Percentiles rank a stretch among this genome's conserved stretches.
Evolutionary conservation across 2,329 filamentous ascomycete genomes (phyloP).

Genomic region (Ambrosiella beaveri): DNA sequence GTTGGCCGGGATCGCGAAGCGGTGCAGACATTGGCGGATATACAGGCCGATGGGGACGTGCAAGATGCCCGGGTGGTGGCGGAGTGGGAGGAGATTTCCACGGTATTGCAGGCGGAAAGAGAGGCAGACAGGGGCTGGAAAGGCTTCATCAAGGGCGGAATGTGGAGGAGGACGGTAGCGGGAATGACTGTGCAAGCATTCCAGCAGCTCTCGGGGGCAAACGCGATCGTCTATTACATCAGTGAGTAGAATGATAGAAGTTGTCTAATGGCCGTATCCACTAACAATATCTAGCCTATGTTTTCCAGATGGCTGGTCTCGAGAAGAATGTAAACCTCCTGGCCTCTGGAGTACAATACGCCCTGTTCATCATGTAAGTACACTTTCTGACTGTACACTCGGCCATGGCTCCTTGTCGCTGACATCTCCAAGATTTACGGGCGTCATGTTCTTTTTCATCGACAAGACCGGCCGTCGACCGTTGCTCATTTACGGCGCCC

Average conservation of each 20-base stretch:
- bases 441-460: slow-evolving; percentile 28
- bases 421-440: slow-evolving; percentile 23
- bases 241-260: slow-evolving; percentile 7
- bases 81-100: slow-evolving; percentile 35
- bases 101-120: slow-evolving; percentile 18
- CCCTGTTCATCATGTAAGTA: slow-evolving; percentile 19
- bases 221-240: slow-evolving; percentile 43
- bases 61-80: slow-evolving; percentile 37
- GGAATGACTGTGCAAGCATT: slow-evolving; percentile 36
- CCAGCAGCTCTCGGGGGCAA: slow-evolving; percentile 40
- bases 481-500: slow-evolving; percentile 45
- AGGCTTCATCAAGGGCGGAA: slow-evolving; percentile 28
- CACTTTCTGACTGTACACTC: not conserved
- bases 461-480: slow-evolving; percentile 43
- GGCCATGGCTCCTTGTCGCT: slow-evolving; percentile 25
- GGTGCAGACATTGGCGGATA: slow-evolving; percentile 33
- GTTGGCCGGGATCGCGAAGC: slow-evolving; percentile 42
- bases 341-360: slow-evolving; percentile 38
- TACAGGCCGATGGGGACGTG: slow-evolving; percentile 38
- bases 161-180: slow-evolving; percentile 34
- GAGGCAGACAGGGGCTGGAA: slow-evolving; percentile 23
- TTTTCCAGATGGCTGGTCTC: slow-evolving; percentile 25
- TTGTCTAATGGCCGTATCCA: not conserved
- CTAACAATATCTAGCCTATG: slow-evolving; percentile 16
- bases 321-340: slow-evolving; percentile 31